phyloP scores from a whole-genome alignment of 495 filamentous ascomycete genomes.

The Aspergillus steynii region DNA sequence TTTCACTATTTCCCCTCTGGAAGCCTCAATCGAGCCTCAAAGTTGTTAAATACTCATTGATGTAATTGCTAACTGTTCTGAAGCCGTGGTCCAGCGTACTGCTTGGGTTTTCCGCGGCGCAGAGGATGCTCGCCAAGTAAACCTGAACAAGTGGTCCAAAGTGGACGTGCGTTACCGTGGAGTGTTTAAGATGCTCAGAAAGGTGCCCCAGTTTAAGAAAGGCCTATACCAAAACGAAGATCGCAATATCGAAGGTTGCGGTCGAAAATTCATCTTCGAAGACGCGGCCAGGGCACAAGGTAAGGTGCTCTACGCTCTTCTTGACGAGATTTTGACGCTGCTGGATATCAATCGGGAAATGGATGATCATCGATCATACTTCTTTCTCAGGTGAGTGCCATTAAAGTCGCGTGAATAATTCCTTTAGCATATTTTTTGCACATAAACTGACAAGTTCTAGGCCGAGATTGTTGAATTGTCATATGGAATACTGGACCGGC shows the following conservation, averaged over 20 bases:
- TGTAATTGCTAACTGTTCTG: neutral
- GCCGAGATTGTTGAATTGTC: conserved; percentile 18
- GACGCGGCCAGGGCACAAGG: conserved; percentile 20
- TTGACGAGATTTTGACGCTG: conserved; percentile 27
- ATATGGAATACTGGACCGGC: conserved; percentile 36
- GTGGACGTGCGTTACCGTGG: conserved; percentile 32
- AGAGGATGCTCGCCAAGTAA: conserved; percentile 22
- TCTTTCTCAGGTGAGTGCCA: conserved; percentile 22
- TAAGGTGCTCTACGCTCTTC: conserved; percentile 31
- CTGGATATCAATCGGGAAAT: conserved; percentile 20
- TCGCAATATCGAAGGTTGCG: neutral
- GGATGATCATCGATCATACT: conserved; percentile 12
- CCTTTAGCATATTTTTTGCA: too few species aligned
- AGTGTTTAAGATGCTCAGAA: conserved; percentile 29
- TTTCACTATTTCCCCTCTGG: neutral
- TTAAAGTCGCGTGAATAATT: neutral
- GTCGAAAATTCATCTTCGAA: conserved; percentile 5
- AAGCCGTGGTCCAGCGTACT: conserved; percentile 22
- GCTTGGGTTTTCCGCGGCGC: conserved; percentile 31
- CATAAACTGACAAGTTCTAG: conserved; percentile 7
- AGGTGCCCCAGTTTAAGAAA: conserved; percentile 24
- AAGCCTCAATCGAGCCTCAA: too few species aligned
- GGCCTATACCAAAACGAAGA: conserved; percentile 25
- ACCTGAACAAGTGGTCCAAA: conserved; percentile 27
- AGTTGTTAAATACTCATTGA: too few species aligned